Conservation (phyloP, 208 protist species). For the Herpetomonas samuelpessoai region DNA sequence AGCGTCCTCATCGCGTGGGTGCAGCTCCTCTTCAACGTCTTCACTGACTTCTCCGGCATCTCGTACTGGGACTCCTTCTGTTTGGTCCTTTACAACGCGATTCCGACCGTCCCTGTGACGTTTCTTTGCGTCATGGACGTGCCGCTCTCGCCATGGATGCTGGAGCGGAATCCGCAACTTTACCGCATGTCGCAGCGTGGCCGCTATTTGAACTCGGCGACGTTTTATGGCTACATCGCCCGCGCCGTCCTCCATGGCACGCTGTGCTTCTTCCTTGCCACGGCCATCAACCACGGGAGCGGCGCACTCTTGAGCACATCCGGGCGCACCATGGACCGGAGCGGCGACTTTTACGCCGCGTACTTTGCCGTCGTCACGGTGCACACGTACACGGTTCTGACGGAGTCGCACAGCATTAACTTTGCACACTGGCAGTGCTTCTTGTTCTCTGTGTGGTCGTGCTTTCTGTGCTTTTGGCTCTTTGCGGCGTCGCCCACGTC, state of each 20-base stretch:
- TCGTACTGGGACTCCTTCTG: conserved; percentile 89
- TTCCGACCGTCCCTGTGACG: conserved; percentile 80
- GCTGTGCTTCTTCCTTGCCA: conserved; percentile 61
- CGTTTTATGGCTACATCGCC: conserved; percentile 80
- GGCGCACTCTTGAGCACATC: conserved; percentile 25
- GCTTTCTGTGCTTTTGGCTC: conserved; percentile 56
- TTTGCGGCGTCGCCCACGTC: conserved; percentile 21
- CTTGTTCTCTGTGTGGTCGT: conserved; percentile 52
- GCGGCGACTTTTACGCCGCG: conserved; percentile 70
- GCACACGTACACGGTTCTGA: conserved; percentile 74
- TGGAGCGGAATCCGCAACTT: conserved; percentile 57
- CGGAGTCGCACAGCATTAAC: conserved; percentile 83
- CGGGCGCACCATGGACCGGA: conserved; percentile 41
- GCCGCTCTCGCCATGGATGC: conserved; percentile 48
- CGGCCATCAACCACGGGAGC: conserved; percentile 26
- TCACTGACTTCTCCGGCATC: conserved; percentile 72
- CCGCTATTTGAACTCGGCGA: conserved; percentile 60
- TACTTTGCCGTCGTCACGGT: conserved; percentile 84
- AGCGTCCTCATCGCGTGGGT: conserved; percentile 91
- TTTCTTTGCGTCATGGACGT: conserved; percentile 88
- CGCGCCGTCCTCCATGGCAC: conserved; percentile 73
- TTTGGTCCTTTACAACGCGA: conserved; percentile 86
- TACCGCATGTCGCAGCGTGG: conserved; percentile 67
- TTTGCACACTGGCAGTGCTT: conserved; percentile 64
- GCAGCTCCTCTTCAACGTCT: conserved; percentile 90